Percentiles rank a stretch among this genome's conserved stretches.
Evolutionary conservation across 202 grass and related monocot species (phyloP).

Genomic region (Schoenoplectus triqueter): DNA sequence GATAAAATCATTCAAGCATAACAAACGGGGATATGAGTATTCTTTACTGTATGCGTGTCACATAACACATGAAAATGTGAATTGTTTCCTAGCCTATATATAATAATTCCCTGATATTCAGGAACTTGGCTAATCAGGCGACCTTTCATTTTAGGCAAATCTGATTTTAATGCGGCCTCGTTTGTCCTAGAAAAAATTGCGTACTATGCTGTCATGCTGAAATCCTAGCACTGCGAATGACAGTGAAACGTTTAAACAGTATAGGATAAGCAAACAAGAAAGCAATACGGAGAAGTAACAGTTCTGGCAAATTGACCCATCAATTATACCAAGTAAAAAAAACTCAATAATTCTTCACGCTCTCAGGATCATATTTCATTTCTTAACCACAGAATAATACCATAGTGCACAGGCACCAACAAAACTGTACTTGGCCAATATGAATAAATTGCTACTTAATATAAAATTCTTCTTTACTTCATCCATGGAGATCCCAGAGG

Average conservation of each 20-base stretch:
- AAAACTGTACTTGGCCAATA: constrained; percentile 15
- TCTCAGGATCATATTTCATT: constrained; percentile 17
- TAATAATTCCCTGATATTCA: background rate
- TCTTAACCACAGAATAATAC: constrained; percentile 15
- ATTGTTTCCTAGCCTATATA: background rate
- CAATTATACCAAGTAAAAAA: background rate
- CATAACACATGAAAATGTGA: background rate
- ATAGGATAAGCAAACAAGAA: background rate
- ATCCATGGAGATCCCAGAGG: background rate
- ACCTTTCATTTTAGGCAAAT: background rate
- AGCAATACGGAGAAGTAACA: no score
- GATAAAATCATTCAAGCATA: background rate
- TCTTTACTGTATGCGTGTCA: background rate
- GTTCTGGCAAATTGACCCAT: background rate
- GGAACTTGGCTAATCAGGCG: background rate
- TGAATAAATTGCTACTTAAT: background rate
- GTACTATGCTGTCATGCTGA: background rate
- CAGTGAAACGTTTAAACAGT: background rate
- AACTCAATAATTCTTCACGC: background rate
- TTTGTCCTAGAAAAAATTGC: background rate
- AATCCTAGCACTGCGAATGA: background rate
- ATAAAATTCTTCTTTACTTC: background rate
- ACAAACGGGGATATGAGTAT: background rate
- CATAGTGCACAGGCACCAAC: background rate
- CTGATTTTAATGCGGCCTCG: background rate